Evolutionary conservation across 257 asterid species (phyloP), one percentile per base, ranked within the genome.

Genomic region (Osmanthus fragrans): DNA sequence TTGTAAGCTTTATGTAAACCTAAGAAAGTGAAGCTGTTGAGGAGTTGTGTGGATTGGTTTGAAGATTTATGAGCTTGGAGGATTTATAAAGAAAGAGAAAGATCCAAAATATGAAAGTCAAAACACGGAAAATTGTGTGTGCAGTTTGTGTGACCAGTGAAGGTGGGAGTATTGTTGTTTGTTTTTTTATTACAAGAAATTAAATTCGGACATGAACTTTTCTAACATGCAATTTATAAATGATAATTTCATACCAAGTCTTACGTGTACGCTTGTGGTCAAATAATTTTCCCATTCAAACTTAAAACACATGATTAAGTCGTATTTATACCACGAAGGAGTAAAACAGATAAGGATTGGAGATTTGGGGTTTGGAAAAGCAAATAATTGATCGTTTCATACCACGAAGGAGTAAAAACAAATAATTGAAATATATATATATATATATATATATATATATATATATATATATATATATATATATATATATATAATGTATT

Each of bases 21-120:
- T 4, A 72, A 80, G 67, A 30, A 74, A 60, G 21, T 56, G 83
- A 76, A 49, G 71, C 19, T 47, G 73, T 54, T 54, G 63, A 54
- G 10, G 23, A 54, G 63, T 54, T 60, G 33, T 65, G 73, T 66
- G 86, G 60, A 69, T 78, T 78, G 74, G 77, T 40, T 40, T 40
- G 47, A 40, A 40, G 49, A 11, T 40, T 40, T 40, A 40, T 11
- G 65, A 33, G 74, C 7, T 29, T 80, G 60, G 63, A 30, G 67
- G 36, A 54, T 10, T 72, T 37, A 37, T 33, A 51, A 8, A 73
- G 58, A 45, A 4, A 45, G 56, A 15, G 33, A 70, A 34, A 45
- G 69, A 73, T 58, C 73, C 67, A 72, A 77, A 29, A 72, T 70
- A 82, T 19, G 67, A 77, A 86, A 86, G 90, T 90, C 94, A 88